phyloP scores from a whole-genome alignment of 1,139 yeast species.

The Yamadazyma kanchanaburiensis region DNA sequence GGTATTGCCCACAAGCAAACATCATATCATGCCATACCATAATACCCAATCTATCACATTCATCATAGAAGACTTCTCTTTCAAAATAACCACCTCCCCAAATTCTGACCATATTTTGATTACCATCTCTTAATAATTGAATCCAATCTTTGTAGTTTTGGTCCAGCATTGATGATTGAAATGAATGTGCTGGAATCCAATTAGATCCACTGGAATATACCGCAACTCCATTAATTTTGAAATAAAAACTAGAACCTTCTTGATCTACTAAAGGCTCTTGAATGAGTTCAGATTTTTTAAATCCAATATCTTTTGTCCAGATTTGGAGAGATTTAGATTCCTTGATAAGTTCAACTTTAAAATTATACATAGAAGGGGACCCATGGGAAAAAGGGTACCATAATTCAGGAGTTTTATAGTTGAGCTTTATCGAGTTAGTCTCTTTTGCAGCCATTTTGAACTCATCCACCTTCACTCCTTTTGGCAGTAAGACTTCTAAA shows the following conservation, averaged over 20 bases:
- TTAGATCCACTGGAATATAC: slow-evolving; percentile 38
- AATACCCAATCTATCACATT: slow-evolving; percentile 42
- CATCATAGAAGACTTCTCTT: slow-evolving; percentile 34
- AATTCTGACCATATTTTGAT: slow-evolving; percentile 43
- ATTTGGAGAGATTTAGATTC: slow-evolving; percentile 2
- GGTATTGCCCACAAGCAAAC: slow-evolving; percentile 53
- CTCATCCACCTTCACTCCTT: too few species aligned
- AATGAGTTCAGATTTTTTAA: slow-evolving; percentile 35
- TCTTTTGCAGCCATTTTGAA: slow-evolving; percentile 1
- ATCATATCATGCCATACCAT: slow-evolving; percentile 51
- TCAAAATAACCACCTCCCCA: slow-evolving; percentile 54
- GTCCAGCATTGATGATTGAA: slow-evolving; percentile 24
- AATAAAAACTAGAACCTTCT: slow-evolving; percentile 37
- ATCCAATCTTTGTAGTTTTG: slow-evolving; percentile 34
- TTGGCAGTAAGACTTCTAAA: too few species aligned
- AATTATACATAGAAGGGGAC: slow-evolving; percentile 26
- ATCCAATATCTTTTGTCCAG: slow-evolving; percentile 22
- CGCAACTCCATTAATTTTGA: slow-evolving; percentile 36
- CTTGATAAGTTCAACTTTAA: slow-evolving; percentile 12
- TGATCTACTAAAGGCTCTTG: slow-evolving; percentile 27
- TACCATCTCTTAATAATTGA: slow-evolving; percentile 27
- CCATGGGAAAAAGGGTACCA: slow-evolving; percentile 46
- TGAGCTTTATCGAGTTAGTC: slow-evolving; percentile 5
- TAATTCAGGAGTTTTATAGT: slow-evolving; percentile 20
- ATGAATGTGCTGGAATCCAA: slow-evolving; percentile 49